Conservation (phyloP, 2,329 filamentous ascomycete species). For the Hypoxylon sp. region DNA sequence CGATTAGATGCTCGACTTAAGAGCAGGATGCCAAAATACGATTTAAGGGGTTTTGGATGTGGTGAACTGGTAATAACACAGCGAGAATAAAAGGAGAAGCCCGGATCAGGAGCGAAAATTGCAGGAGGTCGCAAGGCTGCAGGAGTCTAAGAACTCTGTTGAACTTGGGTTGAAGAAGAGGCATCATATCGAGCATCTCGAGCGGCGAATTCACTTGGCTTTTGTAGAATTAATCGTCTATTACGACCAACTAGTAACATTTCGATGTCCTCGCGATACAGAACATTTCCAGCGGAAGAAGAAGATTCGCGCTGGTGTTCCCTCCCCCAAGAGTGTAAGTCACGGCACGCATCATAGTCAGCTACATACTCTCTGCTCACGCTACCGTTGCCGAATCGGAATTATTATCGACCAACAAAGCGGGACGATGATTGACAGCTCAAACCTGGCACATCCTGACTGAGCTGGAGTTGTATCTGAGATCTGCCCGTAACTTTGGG, state of each 20-base stretch:
- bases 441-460: slow-evolving; percentile 54
- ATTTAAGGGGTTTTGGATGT: slow-evolving; percentile 17
- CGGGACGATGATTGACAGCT: slow-evolving; percentile 49
- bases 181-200: slow-evolving; percentile 45
- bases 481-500: slow-evolving; percentile 45
- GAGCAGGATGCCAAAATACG: slow-evolving; percentile 20
- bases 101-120: slow-evolving; percentile 33
- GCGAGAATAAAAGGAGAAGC: slow-evolving; percentile 24
- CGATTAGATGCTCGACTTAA: slow-evolving; percentile 14
- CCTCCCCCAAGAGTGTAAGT: slow-evolving; percentile 45
- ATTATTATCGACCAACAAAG: slow-evolving; percentile 47
- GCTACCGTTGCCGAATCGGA: slow-evolving; percentile 52
- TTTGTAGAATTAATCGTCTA: slow-evolving; percentile 50
- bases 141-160: slow-evolving; percentile 45
- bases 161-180: slow-evolving; percentile 41
- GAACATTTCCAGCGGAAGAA: slow-evolving; percentile 37
- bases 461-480: slow-evolving; percentile 53
- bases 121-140: slow-evolving; percentile 46
- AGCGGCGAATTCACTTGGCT: slow-evolving; percentile 49
- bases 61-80: slow-evolving; percentile 31
- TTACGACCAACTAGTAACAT: slow-evolving; percentile 38
- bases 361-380: slow-evolving; percentile 40
- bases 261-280: slow-evolving; percentile 46
- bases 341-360: slow-evolving; percentile 43
- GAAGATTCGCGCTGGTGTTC: slow-evolving; percentile 39